Evolutionary conservation across 257 asterid genomes (phyloP).

Genomic region (Striga asiatica): DNA sequence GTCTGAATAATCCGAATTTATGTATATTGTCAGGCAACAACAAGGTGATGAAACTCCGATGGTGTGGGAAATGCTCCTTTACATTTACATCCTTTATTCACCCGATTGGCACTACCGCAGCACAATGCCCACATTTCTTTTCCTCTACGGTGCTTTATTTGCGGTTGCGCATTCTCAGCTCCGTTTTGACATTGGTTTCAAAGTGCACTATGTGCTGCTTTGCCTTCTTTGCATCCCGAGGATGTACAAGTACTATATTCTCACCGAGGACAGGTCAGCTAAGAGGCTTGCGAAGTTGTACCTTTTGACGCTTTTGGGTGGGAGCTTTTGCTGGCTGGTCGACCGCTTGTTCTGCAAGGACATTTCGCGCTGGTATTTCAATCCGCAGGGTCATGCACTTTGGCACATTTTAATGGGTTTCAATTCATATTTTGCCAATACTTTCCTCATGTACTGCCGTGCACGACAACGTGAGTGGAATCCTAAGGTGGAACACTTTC

Average conservation of each 20-base stretch:
- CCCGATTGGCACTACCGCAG: constrained; percentile 98
- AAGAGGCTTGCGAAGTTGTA: constrained; percentile 70
- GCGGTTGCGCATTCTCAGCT: constrained; percentile 68
- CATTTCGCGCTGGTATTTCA: constrained; percentile 38
- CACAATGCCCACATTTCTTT: constrained; percentile 90
- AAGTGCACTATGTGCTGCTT: constrained; percentile 72
- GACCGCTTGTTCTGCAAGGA: constrained; percentile 60
- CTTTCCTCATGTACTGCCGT: constrained; percentile 89
- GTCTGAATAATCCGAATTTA: not conserved
- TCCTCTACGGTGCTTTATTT: constrained; percentile 72
- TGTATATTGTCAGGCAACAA: constrained; percentile 43
- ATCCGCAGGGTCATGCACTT: constrained; percentile 91
- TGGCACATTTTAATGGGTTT: constrained; percentile 89
- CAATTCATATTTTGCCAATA: constrained; percentile 81
- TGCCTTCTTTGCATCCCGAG: constrained; percentile 94
- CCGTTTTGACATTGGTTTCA: constrained; percentile 57
- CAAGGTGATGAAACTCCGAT: constrained; percentile 99
- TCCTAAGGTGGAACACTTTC: constrained; percentile 51
- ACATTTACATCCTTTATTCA: constrained; percentile 88
- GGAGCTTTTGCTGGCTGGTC: constrained; percentile 58
- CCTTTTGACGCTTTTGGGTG: constrained; percentile 40
- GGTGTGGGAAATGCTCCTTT: constrained; percentile 99
- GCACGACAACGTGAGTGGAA: constrained; percentile 89
- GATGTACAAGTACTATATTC: constrained; percentile 80
- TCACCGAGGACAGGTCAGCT: constrained; percentile 61